Evolutionary conservation across 169 alveolate species (phyloP), one percentile per base, ranked within the genome.

Genomic region (Pseudocohnilembus persalinus): DNA sequence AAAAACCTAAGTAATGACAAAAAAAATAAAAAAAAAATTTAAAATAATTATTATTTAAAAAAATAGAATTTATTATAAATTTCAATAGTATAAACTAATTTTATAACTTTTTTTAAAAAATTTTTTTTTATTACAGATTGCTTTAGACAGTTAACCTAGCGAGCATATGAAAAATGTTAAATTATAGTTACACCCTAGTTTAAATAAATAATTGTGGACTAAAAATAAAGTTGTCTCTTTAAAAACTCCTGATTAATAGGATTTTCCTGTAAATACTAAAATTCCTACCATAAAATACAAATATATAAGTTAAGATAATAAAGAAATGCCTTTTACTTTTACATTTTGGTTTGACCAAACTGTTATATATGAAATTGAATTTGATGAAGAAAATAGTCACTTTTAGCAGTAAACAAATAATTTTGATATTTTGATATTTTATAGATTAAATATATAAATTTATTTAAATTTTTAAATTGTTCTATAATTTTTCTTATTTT

Each of bases 141-240:
- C 73, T 30, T 31, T 79, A 25, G 49, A 85, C 77, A 73, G 73
- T 29, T 64, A 82, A 33, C 74, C 76, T 31, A 74, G 74, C 25
- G 72, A 83, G 73, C 81, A 84, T 76, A 78, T 76, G 32, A 75
- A 87, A n/a, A 28, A 74, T 29, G 75, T 83, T 32, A 77, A 63
- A 35, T 83, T 91, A 31, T 84, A 77, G 29, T 81, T 88, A 29
- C 91, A 85, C 49, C 87, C 89, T 0, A 92, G 88, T 76, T 74
- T 91, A 29, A 89, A 91, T 49, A 91, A 88, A 74, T n/a, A 83
- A 68, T 31, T 81, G 20, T 91, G 95, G 95, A 84, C 79, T 35
- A 63, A 85, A 35, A 82, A 89, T 31, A 78, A 78, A 34, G 73
- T 79, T 16, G 20, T 76, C 1, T 89, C 93, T 27, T 29, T 91